phyloP scores from a whole-genome alignment of 148 eudicot genomes.

The Vaccinium myrtillus region DNA sequence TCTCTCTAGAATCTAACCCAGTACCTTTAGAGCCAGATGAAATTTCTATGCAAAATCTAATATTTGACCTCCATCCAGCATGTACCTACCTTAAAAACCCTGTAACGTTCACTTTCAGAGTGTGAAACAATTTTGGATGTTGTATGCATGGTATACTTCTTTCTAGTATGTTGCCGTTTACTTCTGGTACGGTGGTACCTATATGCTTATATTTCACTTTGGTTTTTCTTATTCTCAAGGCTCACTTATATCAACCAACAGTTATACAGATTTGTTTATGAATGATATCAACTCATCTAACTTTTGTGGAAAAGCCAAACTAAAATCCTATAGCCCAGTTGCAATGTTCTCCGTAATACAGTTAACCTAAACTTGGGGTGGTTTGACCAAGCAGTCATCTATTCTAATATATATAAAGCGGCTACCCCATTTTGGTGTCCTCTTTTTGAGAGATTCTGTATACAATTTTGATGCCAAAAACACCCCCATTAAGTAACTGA shows the following conservation, averaged over 20 bases:
- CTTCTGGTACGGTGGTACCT: not conserved
- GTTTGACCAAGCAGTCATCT: conserved; percentile 1
- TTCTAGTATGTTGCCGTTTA: not conserved
- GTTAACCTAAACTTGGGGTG: not conserved
- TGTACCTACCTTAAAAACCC: not conserved
- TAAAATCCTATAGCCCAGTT: not conserved
- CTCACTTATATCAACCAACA: conserved; percentile 1
- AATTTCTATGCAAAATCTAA: not conserved
- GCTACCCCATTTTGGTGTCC: too few relatives aligned
- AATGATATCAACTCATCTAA: not conserved
- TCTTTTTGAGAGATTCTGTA: too few relatives aligned
- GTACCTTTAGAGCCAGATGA: not conserved
- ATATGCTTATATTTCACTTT: not conserved
- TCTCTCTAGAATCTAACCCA: not conserved
- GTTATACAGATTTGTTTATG: not conserved
- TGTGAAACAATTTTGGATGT: not conserved
- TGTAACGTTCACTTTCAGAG: not conserved
- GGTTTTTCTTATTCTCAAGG: not conserved
- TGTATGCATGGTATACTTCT: not conserved
- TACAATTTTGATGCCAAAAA: too few relatives aligned
- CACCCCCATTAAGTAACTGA: too few relatives aligned
- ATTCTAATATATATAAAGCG: too few relatives aligned
- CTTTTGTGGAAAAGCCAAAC: not conserved
- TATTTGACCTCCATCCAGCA: not conserved
- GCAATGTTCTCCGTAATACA: not conserved